phyloP scores from a whole-genome alignment of 352 stramenopile genomes.

The Phytophthora multivora region DNA sequence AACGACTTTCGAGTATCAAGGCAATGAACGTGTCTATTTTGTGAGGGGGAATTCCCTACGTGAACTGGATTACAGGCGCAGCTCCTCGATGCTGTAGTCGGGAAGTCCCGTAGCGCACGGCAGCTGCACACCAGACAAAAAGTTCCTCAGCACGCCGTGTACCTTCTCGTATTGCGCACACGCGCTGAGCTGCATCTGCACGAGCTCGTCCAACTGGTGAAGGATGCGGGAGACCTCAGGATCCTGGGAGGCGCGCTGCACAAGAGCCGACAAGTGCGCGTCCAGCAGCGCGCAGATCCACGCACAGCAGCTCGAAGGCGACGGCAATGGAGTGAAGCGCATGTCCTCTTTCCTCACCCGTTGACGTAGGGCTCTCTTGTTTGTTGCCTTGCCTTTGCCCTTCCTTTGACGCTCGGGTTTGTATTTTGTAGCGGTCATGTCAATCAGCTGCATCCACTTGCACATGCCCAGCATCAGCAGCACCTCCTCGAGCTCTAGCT shows the following conservation, averaged over 20 bases:
- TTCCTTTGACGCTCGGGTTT: too few relatives aligned
- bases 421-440: conserved; percentile 10
- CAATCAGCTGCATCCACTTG: conserved; percentile 68
- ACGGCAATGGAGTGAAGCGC: conserved; percentile 43
- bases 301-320: conserved; percentile 53
- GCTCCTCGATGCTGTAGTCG: conserved; percentile 83
- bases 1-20: conserved; percentile 1
- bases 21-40: conserved; percentile 32
- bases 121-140: conserved; percentile 72
- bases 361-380: conserved; percentile 23
- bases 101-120: conserved; percentile 64
- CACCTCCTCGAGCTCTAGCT: conserved; percentile 72
- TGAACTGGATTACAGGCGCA: conserved; percentile 52
- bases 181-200: conserved; percentile 56
- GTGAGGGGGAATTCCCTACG: background rate
- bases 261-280: conserved; percentile 67
- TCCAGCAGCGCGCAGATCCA: conserved; percentile 84
- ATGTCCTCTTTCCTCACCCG: conserved; percentile 25
- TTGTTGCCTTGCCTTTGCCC: too few relatives aligned
- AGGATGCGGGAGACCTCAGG: conserved; percentile 42
- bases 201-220: conserved; percentile 56
- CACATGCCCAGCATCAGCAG: conserved; percentile 70
- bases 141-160: conserved; percentile 80
- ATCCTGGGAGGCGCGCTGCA: conserved; percentile 63
- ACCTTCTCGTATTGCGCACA: conserved; percentile 72